Conservation (phyloP, 2,329 filamentous ascomycete genomes). For the Dothideomycetes sp. region DNA sequence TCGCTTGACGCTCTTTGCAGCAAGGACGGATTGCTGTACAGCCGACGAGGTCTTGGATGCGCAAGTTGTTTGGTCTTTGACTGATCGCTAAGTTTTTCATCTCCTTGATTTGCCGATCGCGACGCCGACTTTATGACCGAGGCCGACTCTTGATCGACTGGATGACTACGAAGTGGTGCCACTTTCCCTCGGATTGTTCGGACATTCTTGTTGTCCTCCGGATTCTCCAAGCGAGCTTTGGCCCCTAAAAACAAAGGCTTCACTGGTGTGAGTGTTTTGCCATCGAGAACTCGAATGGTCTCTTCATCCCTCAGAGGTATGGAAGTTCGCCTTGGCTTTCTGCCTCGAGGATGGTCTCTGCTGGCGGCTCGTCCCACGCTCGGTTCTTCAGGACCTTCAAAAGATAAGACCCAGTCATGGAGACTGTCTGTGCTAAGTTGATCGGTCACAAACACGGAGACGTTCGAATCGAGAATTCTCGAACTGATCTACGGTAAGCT, state of each 20-base stretch:
- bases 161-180: slow-evolving; percentile 13
- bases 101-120: not conserved
- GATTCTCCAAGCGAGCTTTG: not conserved
- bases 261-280: not conserved
- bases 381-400: slow-evolving; percentile 10
- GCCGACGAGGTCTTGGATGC: slow-evolving; percentile 18
- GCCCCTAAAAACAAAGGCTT: slow-evolving; percentile 3
- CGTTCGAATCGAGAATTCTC: slow-evolving; percentile 24
- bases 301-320: slow-evolving; percentile 16
- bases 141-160: slow-evolving; percentile 14
- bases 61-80: not conserved
- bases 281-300: slow-evolving; percentile 17
- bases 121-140: slow-evolving; percentile 20
- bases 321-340: slow-evolving; percentile 6
- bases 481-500: slow-evolving; percentile 15
- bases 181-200: slow-evolving; percentile 6
- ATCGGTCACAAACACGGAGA: slow-evolving; percentile 27
- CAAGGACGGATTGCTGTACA: slow-evolving; percentile 24
- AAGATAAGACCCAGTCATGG: slow-evolving; percentile 22
- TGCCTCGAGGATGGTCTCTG: slow-evolving; percentile 8
- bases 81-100: not conserved
- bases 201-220: not conserved
- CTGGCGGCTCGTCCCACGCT: slow-evolving; percentile 11
- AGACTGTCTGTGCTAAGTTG: slow-evolving; percentile 22
- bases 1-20: slow-evolving; percentile 26